Base-by-base conservation (phyloP, 768 basidiomycete genomes). In the Agaricus bisporus region DNA sequence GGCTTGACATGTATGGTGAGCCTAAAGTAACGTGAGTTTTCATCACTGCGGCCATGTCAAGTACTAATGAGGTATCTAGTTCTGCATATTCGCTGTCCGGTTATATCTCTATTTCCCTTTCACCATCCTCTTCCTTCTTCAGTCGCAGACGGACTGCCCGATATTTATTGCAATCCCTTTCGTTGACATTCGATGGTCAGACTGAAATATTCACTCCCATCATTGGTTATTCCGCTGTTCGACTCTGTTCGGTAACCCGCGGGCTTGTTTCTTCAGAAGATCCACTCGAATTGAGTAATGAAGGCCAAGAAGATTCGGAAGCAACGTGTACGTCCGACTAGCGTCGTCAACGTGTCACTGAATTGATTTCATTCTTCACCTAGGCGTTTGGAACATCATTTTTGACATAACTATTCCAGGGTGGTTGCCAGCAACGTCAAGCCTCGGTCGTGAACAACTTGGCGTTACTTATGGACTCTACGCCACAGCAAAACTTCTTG, bases 1-100 rank as follows among this genome's bases (percentile, higher is more conserved):
- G 74, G 28, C 67, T 92, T 59, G 78, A 85, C 61, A 81, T 92
- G 79, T 82, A 81, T 62, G 91, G 89, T 51, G 74, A 78, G 26
- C 78, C 82, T 6, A 82, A 88, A 66, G 57, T 73, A 49, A 74
- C 70, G 91, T 91, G 64, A 70, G 86, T 47, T 18, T 12, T 32
- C 12, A 44, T 42, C 39, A n/a, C 32, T 18, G 36, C n/a, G 41
- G 43, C 44, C 36, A 7, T 28, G 15, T 14, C 26, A 26, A n/a
- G 17, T 53, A 49, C 42, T 48, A 14, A 48, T 51, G n/a, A 57
- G 26, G 35, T 41, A n/a, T 38, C 32, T 48, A 97, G 93, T 54
- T 85, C 88, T 54, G 83, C 83, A 1, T 95, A 93, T 67, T 95
- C 94, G 9, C 77, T 97, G 42, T 86, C 91, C 8, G 94, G 93